Base-by-base conservation (phyloP, 345 rosid species). In the Hypericum androsaemum region DNA sequence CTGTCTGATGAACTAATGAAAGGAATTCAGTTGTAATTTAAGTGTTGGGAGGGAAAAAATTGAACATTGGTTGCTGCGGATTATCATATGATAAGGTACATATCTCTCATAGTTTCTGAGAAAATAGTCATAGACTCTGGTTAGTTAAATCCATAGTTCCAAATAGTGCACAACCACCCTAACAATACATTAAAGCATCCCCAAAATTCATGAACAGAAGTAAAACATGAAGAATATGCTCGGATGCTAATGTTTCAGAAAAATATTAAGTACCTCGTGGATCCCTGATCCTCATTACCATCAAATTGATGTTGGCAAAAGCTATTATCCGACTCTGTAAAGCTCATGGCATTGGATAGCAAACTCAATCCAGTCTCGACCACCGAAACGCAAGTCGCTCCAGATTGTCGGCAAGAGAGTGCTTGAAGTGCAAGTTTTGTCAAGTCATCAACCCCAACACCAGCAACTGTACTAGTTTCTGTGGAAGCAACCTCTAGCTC, bases 381-480 rank as follows among this genome's bases (percentile, higher is more conserved):
- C 0, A 75, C 62, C 10, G 68, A 72, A 52, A 78, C 59, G 56
- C 87, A 67, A 0, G 77, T 77, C 36, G 78, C 79, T 8, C 71
- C 70, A 69, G 78, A 62, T 60, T 71, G 95, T 70, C 89, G 63
- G 68, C 44, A 63, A 22, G 62, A 62, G 65, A 83, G 68, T 49
- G 73, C 78, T 43, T 56, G 47, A 47, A 76, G 49, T 39, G 77
- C 64, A 12, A 63, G 7, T 39, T 64, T 52, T 0, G 73, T 62
- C 59, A 79, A 68, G 64, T 62, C 73, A 22, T 64, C 75, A 46
- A 59, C 50, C 22, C 53, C 74, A 42, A 10, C 43, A 42, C 8
- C 55, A 43, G 3, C 37, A 43, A 10, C 28, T 58, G 51, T 9
- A 53, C 52, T 12, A 39, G 9, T 15, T 5, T 67, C 65, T 37